Percentiles rank a stretch among this genome's conserved stretches.
phyloP scores from a whole-genome alignment of 768 basidiomycete species.

The Suillus ampliporus region DNA sequence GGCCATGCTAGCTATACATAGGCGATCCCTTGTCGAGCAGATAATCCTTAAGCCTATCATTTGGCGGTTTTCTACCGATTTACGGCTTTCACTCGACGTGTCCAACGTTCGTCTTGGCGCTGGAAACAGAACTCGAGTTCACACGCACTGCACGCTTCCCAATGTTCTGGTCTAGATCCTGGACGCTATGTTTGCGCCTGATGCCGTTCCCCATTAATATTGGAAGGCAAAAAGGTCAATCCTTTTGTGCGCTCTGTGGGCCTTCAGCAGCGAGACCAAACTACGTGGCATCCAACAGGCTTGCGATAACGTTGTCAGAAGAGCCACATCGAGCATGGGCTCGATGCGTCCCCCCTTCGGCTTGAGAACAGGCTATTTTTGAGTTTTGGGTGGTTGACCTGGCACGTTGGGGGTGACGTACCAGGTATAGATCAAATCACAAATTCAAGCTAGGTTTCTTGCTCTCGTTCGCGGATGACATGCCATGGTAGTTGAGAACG shows the following conservation, averaged over 20 bases:
- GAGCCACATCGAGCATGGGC: neutral
- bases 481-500: neutral
- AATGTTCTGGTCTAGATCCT: neutral
- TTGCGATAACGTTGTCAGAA: constrained; percentile 5
- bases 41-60: neutral
- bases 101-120: neutral
- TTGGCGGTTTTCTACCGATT: neutral
- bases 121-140: neutral
- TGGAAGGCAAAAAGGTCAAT: neutral
- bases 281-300: constrained; percentile 4
- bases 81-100: constrained; percentile 3
- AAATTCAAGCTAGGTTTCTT: neutral
- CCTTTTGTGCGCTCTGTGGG: neutral
- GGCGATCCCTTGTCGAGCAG: neutral
- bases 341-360: neutral
- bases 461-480: constrained; percentile 1
- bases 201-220: neutral
- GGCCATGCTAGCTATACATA: neutral
- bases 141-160: constrained; percentile 2
- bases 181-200: neutral
- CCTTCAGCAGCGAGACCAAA: neutral
- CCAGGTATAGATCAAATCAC: neutral
- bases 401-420: neutral
- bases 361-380: constrained; percentile 6
- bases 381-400: neutral